Percentiles rank a stretch among this genome's conserved stretches.
These are phyloP conservation scores for Tuber magnatum DNA, from an alignment of 495 filamentous ascomycete genomes.

Conservation along the genomic window DNA sequence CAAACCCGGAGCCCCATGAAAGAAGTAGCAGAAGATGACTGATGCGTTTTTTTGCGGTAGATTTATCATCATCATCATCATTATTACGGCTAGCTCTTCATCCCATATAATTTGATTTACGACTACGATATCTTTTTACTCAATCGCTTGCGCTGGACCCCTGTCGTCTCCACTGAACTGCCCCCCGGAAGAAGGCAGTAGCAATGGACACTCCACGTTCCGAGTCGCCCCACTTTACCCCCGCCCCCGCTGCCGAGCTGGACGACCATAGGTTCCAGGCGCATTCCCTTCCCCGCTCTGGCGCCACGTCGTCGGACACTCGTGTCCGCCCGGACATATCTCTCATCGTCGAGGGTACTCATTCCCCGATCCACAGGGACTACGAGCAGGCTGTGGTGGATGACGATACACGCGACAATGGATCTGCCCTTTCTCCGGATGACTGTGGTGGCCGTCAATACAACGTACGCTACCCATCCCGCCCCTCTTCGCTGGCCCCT, in stretches of 20 bases:
- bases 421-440: constrained; percentile 46
- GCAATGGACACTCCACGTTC: constrained; percentile 55
- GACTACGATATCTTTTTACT: not conserved
- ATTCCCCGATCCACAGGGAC: constrained; percentile 55
- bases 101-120: not conserved
- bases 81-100: not conserved
- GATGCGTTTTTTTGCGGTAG: not conserved
- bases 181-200: constrained; percentile 4
- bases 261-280: constrained; percentile 88
- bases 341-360: constrained; percentile 43
- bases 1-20: not conserved
- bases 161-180: not conserved
- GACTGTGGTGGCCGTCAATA: constrained; percentile 38
- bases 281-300: constrained; percentile 50
- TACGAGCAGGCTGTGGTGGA: constrained; percentile 81
- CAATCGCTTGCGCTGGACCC: not conserved
- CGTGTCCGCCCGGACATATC: constrained; percentile 39
- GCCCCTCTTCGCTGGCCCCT: constrained; percentile 47
- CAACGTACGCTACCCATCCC: constrained; percentile 46
- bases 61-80: not conserved
- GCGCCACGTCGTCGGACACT: constrained; percentile 47
- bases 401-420: constrained; percentile 56
- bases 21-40: not conserved
- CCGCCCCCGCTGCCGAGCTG: constrained; percentile 76
- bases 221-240: constrained; percentile 46